Conservation (phyloP, 495 filamentous ascomycete species). For the Immersiella caudata region DNA sequence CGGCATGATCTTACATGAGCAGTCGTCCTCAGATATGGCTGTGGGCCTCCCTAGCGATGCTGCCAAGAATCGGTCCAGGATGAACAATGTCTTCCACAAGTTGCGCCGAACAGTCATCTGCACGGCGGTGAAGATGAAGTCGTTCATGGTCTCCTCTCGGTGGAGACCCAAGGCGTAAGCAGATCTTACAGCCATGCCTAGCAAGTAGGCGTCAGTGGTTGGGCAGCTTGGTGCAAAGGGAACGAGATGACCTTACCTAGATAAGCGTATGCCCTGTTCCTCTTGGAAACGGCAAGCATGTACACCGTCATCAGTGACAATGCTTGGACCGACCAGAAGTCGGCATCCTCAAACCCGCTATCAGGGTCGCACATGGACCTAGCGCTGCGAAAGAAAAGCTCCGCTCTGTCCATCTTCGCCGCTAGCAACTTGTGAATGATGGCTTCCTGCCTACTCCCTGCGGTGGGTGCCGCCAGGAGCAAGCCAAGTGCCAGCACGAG, state of each 20-base stretch:
- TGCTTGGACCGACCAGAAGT: constrained; percentile 65
- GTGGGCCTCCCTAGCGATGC: constrained; percentile 62
- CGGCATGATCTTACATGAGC: constrained; percentile 45
- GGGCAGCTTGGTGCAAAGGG: not conserved
- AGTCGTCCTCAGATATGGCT: constrained; percentile 64
- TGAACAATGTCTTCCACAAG: constrained; percentile 63
- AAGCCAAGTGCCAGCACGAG: constrained; percentile 63
- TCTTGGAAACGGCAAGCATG: constrained; percentile 58
- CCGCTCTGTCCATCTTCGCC: constrained; percentile 53
- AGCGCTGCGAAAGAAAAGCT: constrained; percentile 62
- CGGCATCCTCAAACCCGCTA: constrained; percentile 62
- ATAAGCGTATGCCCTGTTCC: constrained; percentile 64
- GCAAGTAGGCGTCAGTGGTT: constrained; percentile 6
- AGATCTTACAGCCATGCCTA: constrained; percentile 66
- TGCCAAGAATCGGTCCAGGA: constrained; percentile 63
- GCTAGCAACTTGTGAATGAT: constrained; percentile 55
- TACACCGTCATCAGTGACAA: constrained; percentile 64
- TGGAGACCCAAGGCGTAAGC: constrained; percentile 64
- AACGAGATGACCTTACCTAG: constrained; percentile 44
- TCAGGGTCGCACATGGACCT: constrained; percentile 57
- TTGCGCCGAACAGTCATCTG: constrained; percentile 54
- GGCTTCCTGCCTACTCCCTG: constrained; percentile 49
- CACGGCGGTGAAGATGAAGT: constrained; percentile 47
- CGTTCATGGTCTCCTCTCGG: constrained; percentile 59
- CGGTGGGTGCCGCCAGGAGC: constrained; percentile 55